Percentiles rank a stretch among this genome's conserved stretches.
These are phyloP conservation scores for Tulasnella sp. DNA, from an alignment of 768 basidiomycete genomes.

Conservation along the genomic window DNA sequence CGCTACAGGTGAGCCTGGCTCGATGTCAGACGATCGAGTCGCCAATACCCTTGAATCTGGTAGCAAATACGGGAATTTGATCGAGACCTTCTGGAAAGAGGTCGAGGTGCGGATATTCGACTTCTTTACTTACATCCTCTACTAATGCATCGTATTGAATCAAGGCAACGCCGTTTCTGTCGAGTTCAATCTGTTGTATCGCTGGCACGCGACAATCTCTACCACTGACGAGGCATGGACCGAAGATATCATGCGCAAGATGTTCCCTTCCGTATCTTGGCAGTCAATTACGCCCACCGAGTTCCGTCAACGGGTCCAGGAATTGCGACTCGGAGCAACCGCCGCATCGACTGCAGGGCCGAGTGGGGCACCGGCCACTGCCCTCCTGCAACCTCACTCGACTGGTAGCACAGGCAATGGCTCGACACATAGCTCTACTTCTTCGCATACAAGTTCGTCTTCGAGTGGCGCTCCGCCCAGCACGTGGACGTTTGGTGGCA, in stretches of 20 bases:
- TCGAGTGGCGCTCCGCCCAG: conserved; percentile 16
- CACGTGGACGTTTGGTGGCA: conserved; percentile 49
- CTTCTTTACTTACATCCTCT: no score
- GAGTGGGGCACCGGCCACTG: neutral
- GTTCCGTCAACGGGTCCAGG: neutral
- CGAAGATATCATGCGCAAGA: conserved; percentile 34
- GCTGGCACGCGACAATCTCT: conserved; percentile 58
- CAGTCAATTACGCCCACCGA: conserved; percentile 1
- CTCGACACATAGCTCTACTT: no score
- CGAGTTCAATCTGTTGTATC: conserved; percentile 77
- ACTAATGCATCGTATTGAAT: neutral
- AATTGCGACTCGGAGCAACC: neutral
- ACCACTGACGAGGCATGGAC: conserved; percentile 49
- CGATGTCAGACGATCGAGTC: neutral
- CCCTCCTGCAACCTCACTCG: no score
- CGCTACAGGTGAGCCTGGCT: conserved; percentile 8
- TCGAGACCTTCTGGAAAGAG: conserved; percentile 49
- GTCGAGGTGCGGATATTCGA: conserved; percentile 23
- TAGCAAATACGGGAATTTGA: conserved; percentile 39
- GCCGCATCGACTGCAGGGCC: neutral
- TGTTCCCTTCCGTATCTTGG: conserved; percentile 1
- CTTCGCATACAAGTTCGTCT: no score
- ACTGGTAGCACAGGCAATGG: no score
- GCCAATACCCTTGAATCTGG: neutral
- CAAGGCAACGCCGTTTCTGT: conserved; percentile 61